Base-by-base conservation (phyloP, 2,329 filamentous ascomycete genomes). In the Cytospora piceae region DNA sequence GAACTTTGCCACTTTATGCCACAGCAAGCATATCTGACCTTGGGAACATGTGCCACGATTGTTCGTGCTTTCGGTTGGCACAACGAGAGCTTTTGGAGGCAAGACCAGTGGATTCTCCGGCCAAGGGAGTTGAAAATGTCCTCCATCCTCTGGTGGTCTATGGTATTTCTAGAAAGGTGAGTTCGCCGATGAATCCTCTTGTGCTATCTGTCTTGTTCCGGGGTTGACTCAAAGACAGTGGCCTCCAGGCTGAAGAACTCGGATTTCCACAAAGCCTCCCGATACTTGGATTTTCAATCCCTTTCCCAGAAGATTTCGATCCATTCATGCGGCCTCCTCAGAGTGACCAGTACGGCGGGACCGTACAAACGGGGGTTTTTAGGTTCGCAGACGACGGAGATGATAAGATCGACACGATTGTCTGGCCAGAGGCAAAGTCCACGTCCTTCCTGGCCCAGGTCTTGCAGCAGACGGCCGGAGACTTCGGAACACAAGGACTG, bases 61-160 rank as follows among this genome's bases (percentile, higher is more conserved):
- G 71, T 67, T 34, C 71, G 68, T 39, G 70, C 69, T 9, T 71
- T 74, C 53, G 71, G 72, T 1, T 75, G 73, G 73, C 69, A 72
- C 52, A 62, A 68, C 4, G 60, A 66, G 27, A 51, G 29, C 7
- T 74, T 73, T 57, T 75, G 73, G 73, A 59, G 65, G 22, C 61
- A 65, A 27, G 70, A 71, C 8, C 64, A 67, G n/a, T 70, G 70
- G 63, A 59, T 64, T 1, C 55, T 69, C 14, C 63, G 58, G 55
- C 67, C 72, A 22, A 70, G 59, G 20, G 69, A 72, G 54, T 59
- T 74, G 57, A 73, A 74, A 65, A 64, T 71, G 37, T 73, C 61
- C 63, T 74, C 73, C 11, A 71, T 73, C 57, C 61, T 74, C 39
- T 75, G 72, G 73, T 75, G 73, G 73, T 69, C 73, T 1, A 71